Evolutionary conservation across 768 basidiomycete genomes (phyloP), one percentile per base, ranked within the genome.

Genomic region (Lyophyllum semitale): DNA sequence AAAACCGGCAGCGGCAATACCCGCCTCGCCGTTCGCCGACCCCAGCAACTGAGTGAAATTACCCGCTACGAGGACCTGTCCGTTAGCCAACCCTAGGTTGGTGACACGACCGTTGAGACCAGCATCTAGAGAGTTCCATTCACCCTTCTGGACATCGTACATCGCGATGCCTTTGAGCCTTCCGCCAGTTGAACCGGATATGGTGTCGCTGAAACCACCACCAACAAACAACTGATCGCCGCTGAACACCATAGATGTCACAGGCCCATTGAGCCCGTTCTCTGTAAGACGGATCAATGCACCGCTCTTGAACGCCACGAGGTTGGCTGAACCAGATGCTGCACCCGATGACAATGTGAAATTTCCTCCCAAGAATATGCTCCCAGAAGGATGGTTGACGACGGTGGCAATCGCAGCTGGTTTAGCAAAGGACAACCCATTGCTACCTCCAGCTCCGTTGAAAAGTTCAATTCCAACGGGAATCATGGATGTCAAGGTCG

Each of bases 161-260:
- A 83, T 65, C 0, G 87, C 93, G 29, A 96, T 70, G 32, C 85
- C 81, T 41, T 69, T 70, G 32, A 93, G 72, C 30, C 70, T 73
- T 51, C 82, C 81, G 43, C 78, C 72, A 2, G 76, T 79, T 0
- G 86, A 83, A 15, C 77, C 72, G 5, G 78, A 73, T 1, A 69
- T 68, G 0, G 93, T 90, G 58, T 90, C 87, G 0, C 77, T 80
- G 75, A 99, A 99, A 0, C 84, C 76, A 0, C 97, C 97, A n/a
- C 93, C 96, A 37, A 95, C 84, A 67, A 81, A 97, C 11, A 98
- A 70, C 18, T 75, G 75, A 62, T 89, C 79, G 11, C 82, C 85
- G 51, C 78, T 72, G 29, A 89, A 63, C n/a, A 80, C 74, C 37
- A 95, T 67, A 0, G 91, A 81, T 8, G 80, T 76, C 8, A 98